A percentile compares a stretch with the other conserved stretches of the same genome.
These are phyloP conservation scores for Notholithocarpus densiflorus DNA, from an alignment of 306 rosid species.

Conservation along the genomic window DNA sequence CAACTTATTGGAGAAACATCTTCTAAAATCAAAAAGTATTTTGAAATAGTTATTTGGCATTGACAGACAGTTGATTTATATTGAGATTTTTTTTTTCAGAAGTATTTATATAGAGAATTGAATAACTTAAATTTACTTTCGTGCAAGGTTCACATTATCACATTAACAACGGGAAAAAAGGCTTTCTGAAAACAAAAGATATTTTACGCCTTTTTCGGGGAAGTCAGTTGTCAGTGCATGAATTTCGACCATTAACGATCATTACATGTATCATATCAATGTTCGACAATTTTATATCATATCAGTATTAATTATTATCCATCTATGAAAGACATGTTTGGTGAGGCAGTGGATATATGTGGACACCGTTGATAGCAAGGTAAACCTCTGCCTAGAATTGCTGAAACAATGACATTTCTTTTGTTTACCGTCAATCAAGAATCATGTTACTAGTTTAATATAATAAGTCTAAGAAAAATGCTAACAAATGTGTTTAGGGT, in stretches of 20 bases:
- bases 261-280: not conserved
- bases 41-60: too few relatives aligned
- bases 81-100: too few relatives aligned
- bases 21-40: too few relatives aligned
- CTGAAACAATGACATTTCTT: not conserved
- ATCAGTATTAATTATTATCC: not conserved
- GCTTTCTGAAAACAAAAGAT: not conserved
- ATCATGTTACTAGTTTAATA: too few relatives aligned
- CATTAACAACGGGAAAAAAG: too few relatives aligned
- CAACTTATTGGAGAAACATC: too few relatives aligned
- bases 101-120: too few relatives aligned
- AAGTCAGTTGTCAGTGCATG: not conserved
- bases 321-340: not conserved
- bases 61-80: too few relatives aligned
- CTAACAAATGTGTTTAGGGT: accelerated
- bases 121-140: too few relatives aligned
- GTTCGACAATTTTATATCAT: too few relatives aligned
- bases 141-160: too few relatives aligned
- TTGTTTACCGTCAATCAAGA: not conserved
- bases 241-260: not conserved
- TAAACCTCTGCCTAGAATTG: not conserved
- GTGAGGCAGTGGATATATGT: not conserved
- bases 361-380: not conserved
- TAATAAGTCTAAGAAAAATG: too few relatives aligned
- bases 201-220: not conserved